Conservation (phyloP, 2,329 filamentous ascomycete species). For the Gnomoniopsis smithogilvyi region DNA sequence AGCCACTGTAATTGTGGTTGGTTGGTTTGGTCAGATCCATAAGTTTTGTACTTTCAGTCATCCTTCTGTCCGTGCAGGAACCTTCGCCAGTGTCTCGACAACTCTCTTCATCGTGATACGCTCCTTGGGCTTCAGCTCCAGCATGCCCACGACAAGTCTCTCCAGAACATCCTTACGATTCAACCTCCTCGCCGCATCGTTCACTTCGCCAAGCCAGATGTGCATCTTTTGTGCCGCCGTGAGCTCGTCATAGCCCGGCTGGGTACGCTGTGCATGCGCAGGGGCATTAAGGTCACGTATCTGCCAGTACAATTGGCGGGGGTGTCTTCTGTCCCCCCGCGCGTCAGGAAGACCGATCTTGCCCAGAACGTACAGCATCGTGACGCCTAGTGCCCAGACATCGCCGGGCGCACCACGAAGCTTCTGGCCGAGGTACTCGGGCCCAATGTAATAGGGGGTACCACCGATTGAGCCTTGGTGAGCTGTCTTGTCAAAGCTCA, state of each 20-base stretch:
- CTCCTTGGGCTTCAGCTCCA: slow-evolving; percentile 47
- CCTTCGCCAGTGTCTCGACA: slow-evolving; percentile 37
- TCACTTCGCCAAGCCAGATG: slow-evolving; percentile 53
- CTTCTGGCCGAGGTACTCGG: slow-evolving; percentile 56
- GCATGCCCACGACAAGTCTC: slow-evolving; percentile 50
- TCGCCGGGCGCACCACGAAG: slow-evolving; percentile 53
- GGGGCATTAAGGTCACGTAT: slow-evolving; percentile 51
- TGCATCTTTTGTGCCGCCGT: slow-evolving; percentile 44
- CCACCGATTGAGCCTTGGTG: slow-evolving; percentile 42
- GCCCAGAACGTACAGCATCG: slow-evolving; percentile 57
- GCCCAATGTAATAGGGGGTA: slow-evolving; percentile 60
- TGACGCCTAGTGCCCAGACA: slow-evolving; percentile 58
- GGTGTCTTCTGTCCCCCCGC: slow-evolving; percentile 44
- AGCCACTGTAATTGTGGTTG: not conserved
- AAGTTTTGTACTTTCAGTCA: slow-evolving; percentile 16
- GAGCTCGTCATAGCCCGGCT: slow-evolving; percentile 15
- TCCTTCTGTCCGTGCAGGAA: slow-evolving; percentile 26
- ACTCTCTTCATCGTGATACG: slow-evolving; percentile 54
- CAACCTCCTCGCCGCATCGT: slow-evolving; percentile 43
- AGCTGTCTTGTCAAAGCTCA: slow-evolving; percentile 48
- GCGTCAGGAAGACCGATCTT: slow-evolving; percentile 55
- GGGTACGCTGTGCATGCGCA: slow-evolving; percentile 27
- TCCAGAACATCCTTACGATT: slow-evolving; percentile 47
- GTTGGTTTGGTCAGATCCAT: not conserved
- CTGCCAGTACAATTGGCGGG: slow-evolving; percentile 53